Evolutionary conservation across 768 basidiomycete species (phyloP).

Genomic region (Leccinum subgranulosum): DNA sequence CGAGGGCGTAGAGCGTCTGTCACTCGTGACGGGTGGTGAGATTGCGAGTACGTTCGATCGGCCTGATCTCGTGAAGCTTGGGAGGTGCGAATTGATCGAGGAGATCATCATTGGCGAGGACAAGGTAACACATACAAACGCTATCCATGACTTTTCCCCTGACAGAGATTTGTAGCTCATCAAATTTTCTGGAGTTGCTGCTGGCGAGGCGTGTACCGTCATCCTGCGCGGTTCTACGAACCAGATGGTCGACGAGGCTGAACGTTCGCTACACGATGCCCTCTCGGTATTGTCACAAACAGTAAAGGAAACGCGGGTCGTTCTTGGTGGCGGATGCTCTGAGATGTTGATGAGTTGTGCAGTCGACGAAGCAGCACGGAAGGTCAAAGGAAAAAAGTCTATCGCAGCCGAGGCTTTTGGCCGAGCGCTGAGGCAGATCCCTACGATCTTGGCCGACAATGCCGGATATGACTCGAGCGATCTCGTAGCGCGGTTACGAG

Average conservation of each 20-base stretch:
- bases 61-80: constrained; percentile 89
- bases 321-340: constrained; percentile 94
- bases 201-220: constrained; percentile 96
- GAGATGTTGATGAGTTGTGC: constrained; percentile 98
- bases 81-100: constrained; percentile 91
- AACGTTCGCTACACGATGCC: constrained; percentile 95
- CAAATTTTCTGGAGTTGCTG: constrained; percentile 99
- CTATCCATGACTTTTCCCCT: not conserved
- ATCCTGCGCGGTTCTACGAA: constrained; percentile 96
- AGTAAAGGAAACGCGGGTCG: constrained; percentile 92
- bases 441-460: constrained; percentile 95
- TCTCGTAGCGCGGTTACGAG: constrained; percentile 82
- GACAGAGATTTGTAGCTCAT: constrained; percentile 63
- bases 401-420: constrained; percentile 93
- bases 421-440: constrained; percentile 88
- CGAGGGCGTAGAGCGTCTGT: constrained; percentile 94
- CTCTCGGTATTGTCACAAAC: constrained; percentile 97
- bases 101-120: constrained; percentile 99
- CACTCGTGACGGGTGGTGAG: constrained; percentile 96
- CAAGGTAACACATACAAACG: constrained; percentile 54
- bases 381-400: constrained; percentile 91
- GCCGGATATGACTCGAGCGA: constrained; percentile 98
- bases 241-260: constrained; percentile 99
- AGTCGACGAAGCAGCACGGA: constrained; percentile 83
- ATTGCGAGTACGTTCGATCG: constrained; percentile 94